Base-by-base conservation (phyloP, 768 basidiomycete species). In the Termitomyces titanicus region DNA sequence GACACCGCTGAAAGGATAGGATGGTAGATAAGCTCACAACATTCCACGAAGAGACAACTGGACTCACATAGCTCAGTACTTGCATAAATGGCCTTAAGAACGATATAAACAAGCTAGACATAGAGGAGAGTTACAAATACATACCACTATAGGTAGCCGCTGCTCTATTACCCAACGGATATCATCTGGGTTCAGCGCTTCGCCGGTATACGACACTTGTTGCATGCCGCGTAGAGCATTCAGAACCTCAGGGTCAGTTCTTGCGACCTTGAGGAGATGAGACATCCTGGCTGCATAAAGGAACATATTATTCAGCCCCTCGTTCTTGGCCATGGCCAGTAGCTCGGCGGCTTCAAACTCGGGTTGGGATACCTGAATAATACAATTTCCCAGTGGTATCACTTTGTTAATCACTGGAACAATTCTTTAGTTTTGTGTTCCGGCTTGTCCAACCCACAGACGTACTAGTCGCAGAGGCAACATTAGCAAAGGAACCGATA, bases 261-360 rank as follows among this genome's bases (percentile, higher is more conserved):
- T 44, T 53, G 56, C 50, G 8, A 53, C 34, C 38, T 33, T 37
- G 4, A 57, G 31, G 15, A 57, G 51, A 18, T 43, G 44, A 18
- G 51, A 53, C 22, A 57, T 33, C 38, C 46, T 27, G 29, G 25
- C 27, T 33, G 51, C 51, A 27, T 47, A 57, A 3, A 57, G 12
- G 29, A 44, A 46, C 25, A 57, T 52, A 22, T 57, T 57, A 37
- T 57, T 57, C 1, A 57, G 33, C 24, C 56, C 56, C 25, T 53
- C 45, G 22, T 29, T 37, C 10, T 40, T 31, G 4, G 48, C 39
- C 56, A 57, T 57, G n/a, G 51, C 56, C 18, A 57, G 31, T 10
- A 57, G 33, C 51, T 57, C 56, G 13, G 44, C n/a, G 2, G 46
- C 39, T n/a, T 57, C 56, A 29, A 57, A 52, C n/a, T 57, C 56